Evolutionary conservation across 129 eudicot species (phyloP).

Genomic region (Flaveria brownii): DNA sequence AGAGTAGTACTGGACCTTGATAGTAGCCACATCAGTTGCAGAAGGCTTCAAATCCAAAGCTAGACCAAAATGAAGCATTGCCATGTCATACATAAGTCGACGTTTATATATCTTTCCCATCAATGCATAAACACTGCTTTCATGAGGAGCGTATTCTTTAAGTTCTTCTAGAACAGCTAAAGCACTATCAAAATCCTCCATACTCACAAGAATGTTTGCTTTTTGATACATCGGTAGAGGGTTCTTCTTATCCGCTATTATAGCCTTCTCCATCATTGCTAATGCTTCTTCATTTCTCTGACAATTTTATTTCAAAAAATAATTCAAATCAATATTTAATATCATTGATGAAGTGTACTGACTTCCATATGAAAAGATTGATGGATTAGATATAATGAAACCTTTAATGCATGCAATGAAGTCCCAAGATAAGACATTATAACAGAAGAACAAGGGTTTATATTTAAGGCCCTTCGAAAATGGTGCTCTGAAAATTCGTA

Average conservation of each 20-base stretch:
- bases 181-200: slow-evolving; percentile 77
- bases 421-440: slow-evolving; percentile 97
- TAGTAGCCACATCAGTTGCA: slow-evolving; percentile 93
- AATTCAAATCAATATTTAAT: neutral
- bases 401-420: slow-evolving; percentile 88
- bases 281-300: slow-evolving; percentile 87
- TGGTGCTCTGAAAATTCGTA: slow-evolving; percentile 97
- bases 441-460: slow-evolving; percentile 88
- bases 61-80: slow-evolving; percentile 98
- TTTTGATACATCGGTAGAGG: slow-evolving; percentile 98
- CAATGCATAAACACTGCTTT: slow-evolving; percentile 91
- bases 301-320: slow-evolving; percentile 9
- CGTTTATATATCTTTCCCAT: slow-evolving; percentile 94
- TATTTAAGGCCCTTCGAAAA: slow-evolving; percentile 77
- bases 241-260: slow-evolving; percentile 89
- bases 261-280: slow-evolving; percentile 87
- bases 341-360: neutral
- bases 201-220: slow-evolving; percentile 85
- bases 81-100: slow-evolving; percentile 68
- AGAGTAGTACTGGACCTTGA: slow-evolving; percentile 57
- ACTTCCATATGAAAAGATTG: slow-evolving; percentile 9
- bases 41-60: slow-evolving; percentile 98
- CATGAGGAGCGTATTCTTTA: slow-evolving; percentile 92
- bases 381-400: slow-evolving; percentile 18
- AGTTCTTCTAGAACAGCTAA: slow-evolving; percentile 90